phyloP scores from a whole-genome alignment of 805 yeast genomes.

The Brettanomyces sp. region DNA sequence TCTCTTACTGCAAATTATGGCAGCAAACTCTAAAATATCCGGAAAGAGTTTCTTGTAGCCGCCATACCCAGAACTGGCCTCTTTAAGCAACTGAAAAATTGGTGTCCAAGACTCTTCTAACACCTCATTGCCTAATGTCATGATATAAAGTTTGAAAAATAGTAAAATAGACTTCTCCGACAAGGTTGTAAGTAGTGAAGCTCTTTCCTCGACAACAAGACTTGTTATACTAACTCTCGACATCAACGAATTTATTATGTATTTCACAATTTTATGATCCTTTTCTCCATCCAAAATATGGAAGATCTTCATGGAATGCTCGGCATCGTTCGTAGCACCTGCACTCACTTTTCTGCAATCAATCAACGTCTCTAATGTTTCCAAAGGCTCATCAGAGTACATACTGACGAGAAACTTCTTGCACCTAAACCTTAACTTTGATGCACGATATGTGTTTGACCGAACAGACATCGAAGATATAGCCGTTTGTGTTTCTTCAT shows the following conservation, averaged over 20 bases:
- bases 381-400: conserved; percentile 61
- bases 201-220: conserved; percentile 23
- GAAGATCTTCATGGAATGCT: conserved; percentile 47
- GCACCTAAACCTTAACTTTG: conserved; percentile 60
- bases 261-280: conserved; percentile 65
- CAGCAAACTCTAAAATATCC: conserved; percentile 41
- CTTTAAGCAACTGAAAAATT: conserved; percentile 50
- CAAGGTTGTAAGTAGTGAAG: conserved; percentile 40
- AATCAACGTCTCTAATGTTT: conserved; percentile 61
- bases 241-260: conserved; percentile 46
- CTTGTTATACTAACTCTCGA: conserved; percentile 33
- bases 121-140: conserved; percentile 63
- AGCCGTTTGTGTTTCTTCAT: not conserved
- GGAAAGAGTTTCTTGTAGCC: conserved; percentile 43
- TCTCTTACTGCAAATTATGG: conserved; percentile 46
- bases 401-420: conserved; percentile 56
- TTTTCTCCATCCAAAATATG: conserved; percentile 80
- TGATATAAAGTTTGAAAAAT: conserved; percentile 54
- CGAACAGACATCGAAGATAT: conserved; percentile 15
- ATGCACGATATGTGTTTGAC: conserved; percentile 37
- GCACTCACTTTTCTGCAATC: conserved; percentile 15
- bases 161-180: conserved; percentile 34
- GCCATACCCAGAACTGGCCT: conserved; percentile 37
- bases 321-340: conserved; percentile 11
- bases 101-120: conserved; percentile 71